These are phyloP conservation scores for Orbilia javanica DNA, from an alignment of 2,329 filamentous ascomycete genomes.

Conservation along the genomic window DNA sequence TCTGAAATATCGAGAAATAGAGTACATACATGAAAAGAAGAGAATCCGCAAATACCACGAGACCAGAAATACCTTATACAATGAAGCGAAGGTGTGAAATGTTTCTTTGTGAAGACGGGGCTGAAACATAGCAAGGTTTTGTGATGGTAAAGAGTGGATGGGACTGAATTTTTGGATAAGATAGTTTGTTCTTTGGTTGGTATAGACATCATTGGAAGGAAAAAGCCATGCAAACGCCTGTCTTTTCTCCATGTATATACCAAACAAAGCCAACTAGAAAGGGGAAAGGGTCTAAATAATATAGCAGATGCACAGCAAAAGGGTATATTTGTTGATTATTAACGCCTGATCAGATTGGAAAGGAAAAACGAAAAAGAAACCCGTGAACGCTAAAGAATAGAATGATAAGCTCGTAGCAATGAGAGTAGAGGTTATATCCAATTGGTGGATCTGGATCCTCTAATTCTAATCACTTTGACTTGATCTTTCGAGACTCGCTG, in stretches of 20 bases:
- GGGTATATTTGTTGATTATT: constrained; percentile 47
- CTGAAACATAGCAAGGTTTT: constrained; percentile 2
- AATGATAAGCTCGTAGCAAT: constrained; percentile 9
- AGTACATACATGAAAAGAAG: constrained; percentile 27
- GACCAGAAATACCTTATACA: constrained; percentile 33
- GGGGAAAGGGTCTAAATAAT: constrained; percentile 8
- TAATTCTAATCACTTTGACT: constrained; percentile 52
- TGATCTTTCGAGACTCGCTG: constrained; percentile 54
- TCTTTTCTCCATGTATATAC: neutral
- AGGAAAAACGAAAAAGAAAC: constrained; percentile 6
- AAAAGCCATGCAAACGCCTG: neutral
- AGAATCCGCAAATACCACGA: neutral
- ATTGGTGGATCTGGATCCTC: constrained; percentile 39
- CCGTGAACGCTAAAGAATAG: constrained; percentile 31
- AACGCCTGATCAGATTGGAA: constrained; percentile 28
- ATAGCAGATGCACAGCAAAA: constrained; percentile 13
- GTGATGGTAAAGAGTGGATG: constrained; percentile 8
- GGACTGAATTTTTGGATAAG: neutral
- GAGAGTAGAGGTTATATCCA: constrained; percentile 22
- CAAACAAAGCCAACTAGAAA: neutral
- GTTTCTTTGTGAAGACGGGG: neutral
- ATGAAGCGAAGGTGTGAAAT: constrained; percentile 23
- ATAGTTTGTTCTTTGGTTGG: neutral
- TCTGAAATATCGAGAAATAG: neutral
- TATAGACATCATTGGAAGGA: neutral